Evolutionary conservation across 768 basidiomycete species (phyloP), one percentile per base, ranked within the genome.

Genomic region (Termitomyces heimii): DNA sequence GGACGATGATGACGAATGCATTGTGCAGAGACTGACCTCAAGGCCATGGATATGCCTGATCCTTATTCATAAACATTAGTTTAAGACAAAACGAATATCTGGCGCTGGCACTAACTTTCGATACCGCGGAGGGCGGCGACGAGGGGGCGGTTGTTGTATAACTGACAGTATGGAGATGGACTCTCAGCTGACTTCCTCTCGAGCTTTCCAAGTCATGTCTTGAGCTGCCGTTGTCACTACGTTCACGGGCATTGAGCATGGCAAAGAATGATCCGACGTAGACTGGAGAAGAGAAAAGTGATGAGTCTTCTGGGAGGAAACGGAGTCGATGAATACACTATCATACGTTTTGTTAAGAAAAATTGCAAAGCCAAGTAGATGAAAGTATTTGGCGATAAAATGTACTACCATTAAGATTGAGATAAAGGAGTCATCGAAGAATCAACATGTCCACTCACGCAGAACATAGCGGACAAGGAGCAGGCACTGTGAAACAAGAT

Each of bases 261-360:
- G 74, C 70, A 14, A 77, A 61, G 63, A 76, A 82, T 0, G 79
- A 80, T n/a, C 73, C 75, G 34, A 77, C 71, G 54, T 81, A 81
- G 8, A 82, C 80, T 81, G 56, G 1, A 46, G 39, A 53, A 37
- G 22, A 44, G 50, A 14, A 54, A 43, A 22, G 60, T 13, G 2
- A 56, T 32, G 14, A 40, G 5, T 39, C 32, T 42, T 31, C 13
- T 39, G 43, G 6, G 18, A 39, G 7, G 22, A n/a, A 51, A 51
- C n/a, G 3, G 18, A 39, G 26, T 5, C 18, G 39, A 18, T 10
- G 28, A 39, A 12, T n/a, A 34, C 5, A 42, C 9, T 66, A 74
- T 67, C 73, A 28, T 67, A 78, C 79, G 66, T 62, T 78, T 75
- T 12, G 77, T 79, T 9, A 77, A 66, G 7, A 80, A 61, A 55